These are phyloP conservation scores for Epichloe amarillans DNA, from an alignment of 2,329 filamentous ascomycete genomes.

Conservation along the genomic window DNA sequence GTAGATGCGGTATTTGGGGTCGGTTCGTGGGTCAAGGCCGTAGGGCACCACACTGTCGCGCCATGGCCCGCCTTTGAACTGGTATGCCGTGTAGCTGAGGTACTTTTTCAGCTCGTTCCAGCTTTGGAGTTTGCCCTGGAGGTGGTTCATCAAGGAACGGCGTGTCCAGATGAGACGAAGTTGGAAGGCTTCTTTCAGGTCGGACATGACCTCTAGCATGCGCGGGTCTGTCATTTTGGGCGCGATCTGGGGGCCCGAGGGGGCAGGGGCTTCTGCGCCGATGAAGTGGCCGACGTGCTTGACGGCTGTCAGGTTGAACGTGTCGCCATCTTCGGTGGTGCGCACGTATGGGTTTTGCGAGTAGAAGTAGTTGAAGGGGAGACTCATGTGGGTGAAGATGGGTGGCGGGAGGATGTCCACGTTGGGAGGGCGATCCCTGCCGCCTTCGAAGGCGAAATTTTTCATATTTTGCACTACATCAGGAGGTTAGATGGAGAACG, in stretches of 20 bases:
- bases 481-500: neutral
- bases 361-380: slow-evolving; percentile 71
- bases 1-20: slow-evolving; percentile 66
- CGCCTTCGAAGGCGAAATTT: slow-evolving; percentile 53
- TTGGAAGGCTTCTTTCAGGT: slow-evolving; percentile 52
- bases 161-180: slow-evolving; percentile 78
- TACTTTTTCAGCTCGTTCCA: slow-evolving; percentile 56
- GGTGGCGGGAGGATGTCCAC: slow-evolving; percentile 69
- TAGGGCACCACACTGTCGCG: slow-evolving; percentile 75
- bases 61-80: slow-evolving; percentile 88
- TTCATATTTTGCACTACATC: slow-evolving; percentile 35
- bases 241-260: slow-evolving; percentile 45
- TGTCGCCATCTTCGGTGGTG: slow-evolving; percentile 41
- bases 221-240: slow-evolving; percentile 46
- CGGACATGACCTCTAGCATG: slow-evolving; percentile 49
- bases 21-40: slow-evolving; percentile 70
- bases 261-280: slow-evolving; percentile 48
- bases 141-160: slow-evolving; percentile 62
- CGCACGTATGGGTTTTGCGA: slow-evolving; percentile 73
- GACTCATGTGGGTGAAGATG: slow-evolving; percentile 57
- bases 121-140: slow-evolving; percentile 38
- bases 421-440: slow-evolving; percentile 42
- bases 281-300: slow-evolving; percentile 46
- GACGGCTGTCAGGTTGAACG: slow-evolving; percentile 46
- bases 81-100: slow-evolving; percentile 76